Conservation (phyloP, 164 flowering plant genomes). For the Liriodendron chinense region DNA sequence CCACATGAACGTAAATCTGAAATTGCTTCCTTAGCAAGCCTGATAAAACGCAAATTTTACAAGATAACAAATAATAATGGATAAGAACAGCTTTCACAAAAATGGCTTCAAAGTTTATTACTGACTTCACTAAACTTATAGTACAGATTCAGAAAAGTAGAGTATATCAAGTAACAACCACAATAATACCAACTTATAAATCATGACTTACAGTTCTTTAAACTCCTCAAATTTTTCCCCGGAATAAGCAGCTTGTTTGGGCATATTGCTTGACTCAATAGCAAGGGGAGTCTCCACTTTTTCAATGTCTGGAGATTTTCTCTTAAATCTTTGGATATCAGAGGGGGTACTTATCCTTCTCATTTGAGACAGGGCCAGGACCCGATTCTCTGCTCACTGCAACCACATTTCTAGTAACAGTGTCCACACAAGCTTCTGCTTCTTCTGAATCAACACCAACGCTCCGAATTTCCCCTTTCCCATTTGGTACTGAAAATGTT, state of each 20-base stretch:
- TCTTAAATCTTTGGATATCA: constrained; percentile 35
- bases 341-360: constrained; percentile 16
- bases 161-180: too few relatives aligned
- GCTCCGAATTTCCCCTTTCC: constrained; percentile 25
- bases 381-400: constrained; percentile 17
- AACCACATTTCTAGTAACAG: constrained; percentile 17
- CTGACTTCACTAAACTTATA: background rate
- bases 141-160: background rate
- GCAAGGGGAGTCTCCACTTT: background rate
- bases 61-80: background rate
- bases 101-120: background rate
- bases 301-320: constrained; percentile 36
- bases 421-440: constrained; percentile 17
- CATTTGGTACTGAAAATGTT: constrained; percentile 19
- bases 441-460: constrained; percentile 12
- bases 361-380: constrained; percentile 19
- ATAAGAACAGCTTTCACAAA: background rate
- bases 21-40: constrained; percentile 61
- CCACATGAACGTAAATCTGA: constrained; percentile 55
- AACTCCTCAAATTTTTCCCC: constrained; percentile 40
- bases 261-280: constrained; percentile 36
- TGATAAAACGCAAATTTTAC: constrained; percentile 19
- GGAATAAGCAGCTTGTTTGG: constrained; percentile 39
- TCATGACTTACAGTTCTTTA: constrained; percentile 53
- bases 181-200: background rate